Percentiles rank a stretch among this genome's conserved stretches.
These are phyloP conservation scores for Fraxinus platypoda DNA, from an alignment of 305 asterid species.

Conservation along the genomic window DNA sequence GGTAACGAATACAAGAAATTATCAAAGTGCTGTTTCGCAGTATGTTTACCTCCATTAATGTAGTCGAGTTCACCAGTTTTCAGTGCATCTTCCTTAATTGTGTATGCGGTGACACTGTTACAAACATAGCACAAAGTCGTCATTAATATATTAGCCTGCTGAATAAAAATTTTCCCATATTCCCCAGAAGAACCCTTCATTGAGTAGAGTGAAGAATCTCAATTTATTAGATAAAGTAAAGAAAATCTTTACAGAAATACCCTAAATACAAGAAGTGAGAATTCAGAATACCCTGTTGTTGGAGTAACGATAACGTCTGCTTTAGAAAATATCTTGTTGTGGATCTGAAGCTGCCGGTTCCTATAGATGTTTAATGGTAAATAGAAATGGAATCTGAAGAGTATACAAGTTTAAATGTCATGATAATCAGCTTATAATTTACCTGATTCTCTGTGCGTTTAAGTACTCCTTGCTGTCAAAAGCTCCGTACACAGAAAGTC, in stretches of 20 bases:
- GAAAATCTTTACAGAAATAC: background rate
- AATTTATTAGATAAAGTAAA: background rate
- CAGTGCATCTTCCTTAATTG: slow-evolving; percentile 50
- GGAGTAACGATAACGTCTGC: slow-evolving; percentile 92
- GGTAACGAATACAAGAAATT: background rate
- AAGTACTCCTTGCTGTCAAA: slow-evolving; percentile 79
- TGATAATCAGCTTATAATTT: background rate
- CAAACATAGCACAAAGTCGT: background rate
- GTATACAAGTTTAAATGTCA: background rate
- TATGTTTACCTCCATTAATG: slow-evolving; percentile 75
- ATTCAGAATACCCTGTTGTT: slow-evolving; percentile 73
- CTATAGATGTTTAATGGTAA: slow-evolving; percentile 27
- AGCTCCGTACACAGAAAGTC: slow-evolving; percentile 64
- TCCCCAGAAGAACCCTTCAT: background rate
- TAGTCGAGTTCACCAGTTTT: slow-evolving; percentile 91
- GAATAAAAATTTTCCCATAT: background rate
- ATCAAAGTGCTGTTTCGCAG: background rate
- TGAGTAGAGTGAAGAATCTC: background rate
- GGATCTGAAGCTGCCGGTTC: slow-evolving; percentile 66
- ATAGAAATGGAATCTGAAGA: background rate
- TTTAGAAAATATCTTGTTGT: slow-evolving; percentile 57
- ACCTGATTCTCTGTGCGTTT: slow-evolving; percentile 83
- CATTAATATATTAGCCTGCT: background rate
- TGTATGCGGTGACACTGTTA: slow-evolving; percentile 79
- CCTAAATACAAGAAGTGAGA: background rate